Percentiles rank a stretch among this genome's conserved stretches.
Conservation (phyloP, 768 basidiomycete species). For the Pleurotus cornucopiae region DNA sequence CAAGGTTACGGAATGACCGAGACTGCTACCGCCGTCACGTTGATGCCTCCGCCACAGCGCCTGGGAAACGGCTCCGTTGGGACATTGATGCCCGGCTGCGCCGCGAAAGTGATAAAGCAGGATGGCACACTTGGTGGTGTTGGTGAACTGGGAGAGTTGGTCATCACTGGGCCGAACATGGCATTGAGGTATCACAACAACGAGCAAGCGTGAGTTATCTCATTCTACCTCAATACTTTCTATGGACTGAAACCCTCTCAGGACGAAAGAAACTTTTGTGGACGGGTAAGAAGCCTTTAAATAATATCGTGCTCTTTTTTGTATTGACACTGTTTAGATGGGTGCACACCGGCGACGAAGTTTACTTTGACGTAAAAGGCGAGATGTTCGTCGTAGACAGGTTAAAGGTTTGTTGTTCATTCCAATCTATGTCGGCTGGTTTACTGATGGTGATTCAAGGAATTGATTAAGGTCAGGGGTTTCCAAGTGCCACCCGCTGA, state of each 20-base stretch:
- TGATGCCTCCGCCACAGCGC: slow-evolving; percentile 38
- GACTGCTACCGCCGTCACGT: slow-evolving; percentile 31
- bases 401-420: slow-evolving; percentile 29
- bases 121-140: slow-evolving; percentile 14
- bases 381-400: slow-evolving; percentile 50
- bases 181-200: slow-evolving; percentile 15
- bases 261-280: slow-evolving; percentile 3
- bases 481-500: slow-evolving; percentile 28
- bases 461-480: slow-evolving; percentile 42
- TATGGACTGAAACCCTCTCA: slow-evolving; percentile 12
- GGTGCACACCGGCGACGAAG: slow-evolving; percentile 46
- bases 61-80: slow-evolving; percentile 30
- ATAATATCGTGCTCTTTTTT: neutral
- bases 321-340: slow-evolving; percentile 17
- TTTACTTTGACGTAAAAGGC: slow-evolving; percentile 37
- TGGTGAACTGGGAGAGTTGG: slow-evolving; percentile 12
- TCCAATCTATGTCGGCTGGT: neutral
- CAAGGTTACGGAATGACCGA: slow-evolving; percentile 40
- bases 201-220: slow-evolving; percentile 13
- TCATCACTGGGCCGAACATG: slow-evolving; percentile 21
- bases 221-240: slow-evolving; percentile 15
- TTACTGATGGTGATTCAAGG: slow-evolving; percentile 19
- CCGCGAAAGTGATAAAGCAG: slow-evolving; percentile 13
- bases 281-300: neutral
- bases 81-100: slow-evolving; percentile 19